phyloP scores from a whole-genome alignment of 176 grass and related monocot genomes.

The Cocos nucifera region DNA sequence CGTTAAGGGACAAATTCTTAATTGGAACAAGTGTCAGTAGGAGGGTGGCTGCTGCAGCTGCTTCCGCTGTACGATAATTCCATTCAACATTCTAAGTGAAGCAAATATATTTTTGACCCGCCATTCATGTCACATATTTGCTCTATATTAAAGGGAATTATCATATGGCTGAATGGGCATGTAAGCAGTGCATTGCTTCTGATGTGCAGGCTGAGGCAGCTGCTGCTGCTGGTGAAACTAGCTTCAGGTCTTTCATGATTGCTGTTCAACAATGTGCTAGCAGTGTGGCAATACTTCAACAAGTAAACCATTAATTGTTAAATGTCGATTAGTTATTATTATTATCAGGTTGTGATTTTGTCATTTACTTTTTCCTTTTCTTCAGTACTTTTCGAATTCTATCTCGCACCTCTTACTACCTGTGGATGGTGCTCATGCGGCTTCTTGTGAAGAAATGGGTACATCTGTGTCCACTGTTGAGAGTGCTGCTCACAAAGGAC shows the following conservation, averaged over 20 bases:
- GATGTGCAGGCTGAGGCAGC: constrained; percentile 74
- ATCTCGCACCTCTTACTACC: constrained; percentile 83
- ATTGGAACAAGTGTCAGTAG: constrained; percentile 96
- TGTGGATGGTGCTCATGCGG: constrained; percentile 75
- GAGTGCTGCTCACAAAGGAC: constrained; percentile 86
- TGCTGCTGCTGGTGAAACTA: constrained; percentile 77
- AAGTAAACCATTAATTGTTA: constrained; percentile 39
- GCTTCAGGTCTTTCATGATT: constrained; percentile 93
- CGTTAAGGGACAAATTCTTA: constrained; percentile 54
- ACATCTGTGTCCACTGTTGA: constrained; percentile 83
- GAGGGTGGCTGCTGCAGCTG: constrained; percentile 83
- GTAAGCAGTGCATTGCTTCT: constrained; percentile 16
- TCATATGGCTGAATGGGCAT: no score
- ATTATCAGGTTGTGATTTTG: not conserved
- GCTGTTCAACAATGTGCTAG: constrained; percentile 90
- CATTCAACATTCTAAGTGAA: constrained; percentile 4
- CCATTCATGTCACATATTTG: not conserved
- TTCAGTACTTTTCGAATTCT: constrained; percentile 86
- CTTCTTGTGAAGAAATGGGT: constrained; percentile 89
- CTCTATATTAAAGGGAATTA: no score
- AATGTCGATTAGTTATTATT: not conserved
- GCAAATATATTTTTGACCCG: not conserved
- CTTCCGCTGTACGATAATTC: constrained; percentile 53
- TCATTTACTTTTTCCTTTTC: constrained; percentile 4
- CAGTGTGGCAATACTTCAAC: constrained; percentile 91